Conservation (phyloP, 2,329 filamentous ascomycete species). For the Calycina herbarum region DNA sequence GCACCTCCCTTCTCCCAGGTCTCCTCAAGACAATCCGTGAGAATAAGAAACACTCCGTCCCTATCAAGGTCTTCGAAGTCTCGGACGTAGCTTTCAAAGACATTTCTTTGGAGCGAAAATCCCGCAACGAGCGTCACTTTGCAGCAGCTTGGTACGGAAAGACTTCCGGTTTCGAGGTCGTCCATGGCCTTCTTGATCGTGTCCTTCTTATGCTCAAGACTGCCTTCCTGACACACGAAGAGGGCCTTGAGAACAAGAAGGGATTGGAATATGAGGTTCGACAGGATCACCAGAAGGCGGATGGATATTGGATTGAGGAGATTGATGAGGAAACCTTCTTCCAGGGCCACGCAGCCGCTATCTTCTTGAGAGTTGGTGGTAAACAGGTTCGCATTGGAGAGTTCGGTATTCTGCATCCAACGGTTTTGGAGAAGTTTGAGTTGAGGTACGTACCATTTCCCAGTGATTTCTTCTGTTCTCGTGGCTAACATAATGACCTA, state of each 20-base stretch:
- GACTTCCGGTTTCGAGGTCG: conserved; percentile 89
- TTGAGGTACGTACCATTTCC: conserved; percentile 58
- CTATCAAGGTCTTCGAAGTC: conserved; percentile 90
- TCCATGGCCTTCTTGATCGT: conserved; percentile 91
- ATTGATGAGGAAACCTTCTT: conserved; percentile 91
- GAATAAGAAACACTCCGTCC: conserved; percentile 85
- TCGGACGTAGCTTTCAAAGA: conserved; percentile 94
- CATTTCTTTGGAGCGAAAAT: conserved; percentile 74
- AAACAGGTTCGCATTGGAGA: conserved; percentile 78
- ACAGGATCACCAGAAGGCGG: conserved; percentile 56
- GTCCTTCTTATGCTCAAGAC: conserved; percentile 89
- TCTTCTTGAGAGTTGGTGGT: conserved; percentile 73
- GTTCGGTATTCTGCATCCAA: conserved; percentile 92
- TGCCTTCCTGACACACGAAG: conserved; percentile 75
- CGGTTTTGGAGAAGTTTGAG: conserved; percentile 90
- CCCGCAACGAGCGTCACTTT: conserved; percentile 91
- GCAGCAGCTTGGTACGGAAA: conserved; percentile 96
- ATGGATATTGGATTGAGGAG: conserved; percentile 94
- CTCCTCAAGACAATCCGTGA: conserved; percentile 91
- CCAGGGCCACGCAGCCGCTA: conserved; percentile 80
- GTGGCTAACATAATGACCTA: conserved; percentile 39
- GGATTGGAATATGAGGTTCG: conserved; percentile 53
- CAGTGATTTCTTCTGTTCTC: neutral
- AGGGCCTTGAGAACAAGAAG: conserved; percentile 55
- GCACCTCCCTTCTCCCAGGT: conserved; percentile 81